Evolutionary conservation across 306 rosid species (phyloP).

Genomic region (Psophocarpus tetragonolobus): DNA sequence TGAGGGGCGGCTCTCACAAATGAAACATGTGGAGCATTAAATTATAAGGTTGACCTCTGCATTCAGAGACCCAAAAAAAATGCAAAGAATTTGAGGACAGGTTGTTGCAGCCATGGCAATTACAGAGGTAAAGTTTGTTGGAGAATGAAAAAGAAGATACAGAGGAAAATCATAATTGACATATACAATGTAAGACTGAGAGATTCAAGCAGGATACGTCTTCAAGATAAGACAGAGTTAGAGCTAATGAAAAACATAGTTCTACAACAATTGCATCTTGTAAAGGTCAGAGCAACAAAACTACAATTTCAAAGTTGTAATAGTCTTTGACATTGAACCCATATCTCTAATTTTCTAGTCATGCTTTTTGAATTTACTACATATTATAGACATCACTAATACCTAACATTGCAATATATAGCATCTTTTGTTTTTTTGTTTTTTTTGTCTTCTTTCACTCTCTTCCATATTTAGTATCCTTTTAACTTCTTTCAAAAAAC

Average conservation of each 20-base stretch:
- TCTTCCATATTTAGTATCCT: neutral
- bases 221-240: slow-evolving; percentile 64
- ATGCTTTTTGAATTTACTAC: neutral
- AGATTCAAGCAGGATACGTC: slow-evolving; percentile 52
- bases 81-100: neutral
- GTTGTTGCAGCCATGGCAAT: neutral
- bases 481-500: too few species aligned
- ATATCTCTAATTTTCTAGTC: neutral
- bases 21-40: neutral
- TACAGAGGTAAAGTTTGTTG: neutral
- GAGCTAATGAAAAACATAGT: slow-evolving; percentile 23
- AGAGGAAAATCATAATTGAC: neutral
- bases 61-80: neutral
- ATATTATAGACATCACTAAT: neutral
- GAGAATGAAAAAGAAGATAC: neutral
- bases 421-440: too few species aligned
- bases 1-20: neutral
- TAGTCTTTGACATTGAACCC: neutral
- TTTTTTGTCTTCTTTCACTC: neutral
- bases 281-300: neutral
- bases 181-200: neutral
- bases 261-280: neutral
- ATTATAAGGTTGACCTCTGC: neutral
- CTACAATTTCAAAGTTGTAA: neutral
- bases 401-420: slow-evolving; percentile 6